Conservation (phyloP, 202 grass and related monocot species). For the Panicum virgatum region DNA sequence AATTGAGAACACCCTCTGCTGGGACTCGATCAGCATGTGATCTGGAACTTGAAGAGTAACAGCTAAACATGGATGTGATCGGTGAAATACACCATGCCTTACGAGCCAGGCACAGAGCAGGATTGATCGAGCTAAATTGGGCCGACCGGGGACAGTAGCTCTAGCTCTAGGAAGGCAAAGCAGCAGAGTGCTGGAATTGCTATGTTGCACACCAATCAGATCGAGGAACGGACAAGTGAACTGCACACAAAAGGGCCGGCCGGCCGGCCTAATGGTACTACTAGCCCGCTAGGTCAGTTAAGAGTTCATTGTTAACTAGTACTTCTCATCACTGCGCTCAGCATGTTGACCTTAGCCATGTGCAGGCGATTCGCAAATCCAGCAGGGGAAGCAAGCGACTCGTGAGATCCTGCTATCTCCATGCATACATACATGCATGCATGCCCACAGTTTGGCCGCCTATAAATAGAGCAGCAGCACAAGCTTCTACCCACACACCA, state of each 20-base stretch:
- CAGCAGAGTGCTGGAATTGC: not conserved
- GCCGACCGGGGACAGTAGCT: not conserved
- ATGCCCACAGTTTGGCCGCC: constrained; percentile 7
- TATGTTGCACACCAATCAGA: not conserved
- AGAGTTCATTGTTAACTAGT: not conserved
- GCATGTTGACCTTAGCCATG: constrained; percentile 39
- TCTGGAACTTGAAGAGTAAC: not conserved
- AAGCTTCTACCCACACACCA: not conserved
- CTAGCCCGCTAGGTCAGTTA: constrained; percentile 1
- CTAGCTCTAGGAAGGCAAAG: not conserved
- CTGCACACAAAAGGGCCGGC: constrained; percentile 29
- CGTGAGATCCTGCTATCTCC: not conserved
- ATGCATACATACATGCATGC: constrained; percentile 4
- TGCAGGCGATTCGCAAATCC: constrained; percentile 21
- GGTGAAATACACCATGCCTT: not conserved
- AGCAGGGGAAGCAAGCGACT: not conserved
- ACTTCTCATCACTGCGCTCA: not conserved
- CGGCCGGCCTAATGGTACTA: not conserved
- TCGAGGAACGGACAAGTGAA: constrained; percentile 12
- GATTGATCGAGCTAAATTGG: not conserved
- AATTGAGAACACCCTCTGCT: not conserved
- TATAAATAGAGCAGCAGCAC: not conserved
- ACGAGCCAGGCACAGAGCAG: not conserved
- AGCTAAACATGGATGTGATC: not conserved
- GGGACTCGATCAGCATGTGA: not conserved